Conservation (phyloP, 352 stramenopile genomes). For the Globisporangium iwayamae region DNA sequence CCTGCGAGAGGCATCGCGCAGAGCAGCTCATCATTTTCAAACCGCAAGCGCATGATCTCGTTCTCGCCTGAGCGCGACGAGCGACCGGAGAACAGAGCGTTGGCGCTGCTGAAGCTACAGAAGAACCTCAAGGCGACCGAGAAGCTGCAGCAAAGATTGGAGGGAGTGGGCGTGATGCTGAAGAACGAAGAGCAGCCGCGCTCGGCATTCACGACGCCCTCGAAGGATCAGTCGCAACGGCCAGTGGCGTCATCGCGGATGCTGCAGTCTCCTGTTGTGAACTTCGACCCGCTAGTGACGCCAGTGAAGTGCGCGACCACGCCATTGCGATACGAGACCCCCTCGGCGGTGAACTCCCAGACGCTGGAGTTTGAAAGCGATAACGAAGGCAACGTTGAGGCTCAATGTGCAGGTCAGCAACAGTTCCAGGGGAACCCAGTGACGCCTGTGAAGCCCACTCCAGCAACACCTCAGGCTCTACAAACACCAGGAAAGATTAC, state of each 20-base stretch:
- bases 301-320: conserved; percentile 5
- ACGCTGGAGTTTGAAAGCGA: conserved; percentile 16
- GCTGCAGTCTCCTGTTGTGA: conserved; percentile 7
- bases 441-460: conserved; percentile 9
- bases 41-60: conserved; percentile 78
- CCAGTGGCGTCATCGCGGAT: not conserved
- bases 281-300: conserved; percentile 8
- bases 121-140: conserved; percentile 72
- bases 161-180: conserved; percentile 26
- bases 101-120: conserved; percentile 55
- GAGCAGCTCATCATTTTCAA: conserved; percentile 63
- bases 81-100: conserved; percentile 43
- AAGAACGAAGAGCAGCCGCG: conserved; percentile 14
- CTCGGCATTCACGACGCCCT: conserved; percentile 16
- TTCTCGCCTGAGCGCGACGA: conserved; percentile 68
- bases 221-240: conserved; percentile 7
- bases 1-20: conserved; percentile 56
- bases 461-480: not conserved
- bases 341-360: conserved; percentile 10
- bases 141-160: conserved; percentile 59
- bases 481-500: not conserved
- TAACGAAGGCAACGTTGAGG: not conserved
- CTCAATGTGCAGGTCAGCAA: not conserved
- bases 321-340: conserved; percentile 10
- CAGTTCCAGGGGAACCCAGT: not conserved